Base-by-base conservation (phyloP, 176 grass and related monocot species). In the Tillandsia fasciculata region DNA sequence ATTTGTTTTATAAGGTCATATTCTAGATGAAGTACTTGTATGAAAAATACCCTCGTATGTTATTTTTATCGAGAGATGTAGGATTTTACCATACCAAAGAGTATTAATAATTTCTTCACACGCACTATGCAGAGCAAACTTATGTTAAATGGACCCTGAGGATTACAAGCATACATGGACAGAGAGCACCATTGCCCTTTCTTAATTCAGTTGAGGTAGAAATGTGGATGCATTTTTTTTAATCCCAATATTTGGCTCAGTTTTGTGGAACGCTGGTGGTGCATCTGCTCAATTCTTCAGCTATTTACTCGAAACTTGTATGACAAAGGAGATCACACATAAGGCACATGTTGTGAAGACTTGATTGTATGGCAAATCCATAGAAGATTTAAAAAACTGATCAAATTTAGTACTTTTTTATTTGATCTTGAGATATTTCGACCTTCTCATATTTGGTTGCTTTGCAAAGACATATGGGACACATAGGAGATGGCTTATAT, bases 131-230 rank as follows among this genome's bases (percentile, higher is more conserved):
- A 92, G 93, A 92, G 86, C 73, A 81, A 17, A 78, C 81, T 83
- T 85, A 83, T 48, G 81, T 90, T 49, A 87, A 85, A 90, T 96
- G 93, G 93, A 89, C 78, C 51, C 64, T 96, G 42, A 81, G 86
- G 74, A 81, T 96, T 73, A 87, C 71, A 66, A 96, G 93, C 63
- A 79, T 81, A 70, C 93, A 96, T 87, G 93, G 93, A 51, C 66
- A 83, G 70, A 85, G 77, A 85, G 89, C 89, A 72, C 83, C 86
- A 49, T 76, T 96, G 69, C 67, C 89, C 17, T 96, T 96, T 87
- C 84, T 96, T 58, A 82, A 82, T 49, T 96, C 93, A 61, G 58
- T 96, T 51, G 79, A 92, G 93, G 93, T 96, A 85, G 64, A 74
- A 67, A 48, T 12, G 61, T 48, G 48, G 9, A 72, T 2, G 24